Conservation (phyloP, 768 basidiomycete species). For the Albatrellus ellisii region DNA sequence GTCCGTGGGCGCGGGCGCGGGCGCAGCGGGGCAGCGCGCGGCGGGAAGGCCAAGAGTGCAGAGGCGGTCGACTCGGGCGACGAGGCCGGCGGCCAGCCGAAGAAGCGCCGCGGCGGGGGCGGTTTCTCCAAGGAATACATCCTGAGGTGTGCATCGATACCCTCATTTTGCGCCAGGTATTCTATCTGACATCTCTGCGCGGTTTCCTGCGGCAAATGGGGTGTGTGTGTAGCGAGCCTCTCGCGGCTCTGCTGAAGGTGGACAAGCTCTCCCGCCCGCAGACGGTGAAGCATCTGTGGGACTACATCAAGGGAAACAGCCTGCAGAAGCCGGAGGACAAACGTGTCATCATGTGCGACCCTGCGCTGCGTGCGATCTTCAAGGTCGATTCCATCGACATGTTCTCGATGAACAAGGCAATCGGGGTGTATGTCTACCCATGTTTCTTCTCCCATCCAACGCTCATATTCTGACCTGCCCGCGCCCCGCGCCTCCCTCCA, state of each 20-base stretch:
- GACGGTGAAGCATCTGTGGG: conserved; percentile 85
- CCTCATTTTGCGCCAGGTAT: conserved; percentile 1
- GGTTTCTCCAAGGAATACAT: conserved; percentile 70
- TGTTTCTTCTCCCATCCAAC: background rate
- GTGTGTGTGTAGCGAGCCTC: conserved; percentile 39
- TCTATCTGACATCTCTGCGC: conserved; percentile 7
- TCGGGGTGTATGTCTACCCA: conserved; percentile 47
- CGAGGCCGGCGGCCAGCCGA: conserved; percentile 27
- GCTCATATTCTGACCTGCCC: conserved; percentile 1
- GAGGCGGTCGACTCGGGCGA: conserved; percentile 21
- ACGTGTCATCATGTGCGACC: conserved; percentile 79
- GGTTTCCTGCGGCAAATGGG: conserved; percentile 1
- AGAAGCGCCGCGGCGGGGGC: conserved; percentile 30
- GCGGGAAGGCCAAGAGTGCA: conserved; percentile 22
- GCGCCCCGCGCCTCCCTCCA: background rate
- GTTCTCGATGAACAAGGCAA: conserved; percentile 91
- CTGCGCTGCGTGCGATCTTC: conserved; percentile 59
- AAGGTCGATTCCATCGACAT: conserved; percentile 75
- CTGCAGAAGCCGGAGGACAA: conserved; percentile 80
- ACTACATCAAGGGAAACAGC: conserved; percentile 68
- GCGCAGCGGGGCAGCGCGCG: conserved; percentile 20
- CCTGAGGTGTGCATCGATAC: conserved; percentile 39
- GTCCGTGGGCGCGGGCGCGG: conserved; percentile 12
- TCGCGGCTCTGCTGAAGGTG: conserved; percentile 55
- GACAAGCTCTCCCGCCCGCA: conserved; percentile 74